These are phyloP conservation scores for Tylopilus rubrobrunneus DNA, from an alignment of 768 basidiomycete species.

Conservation along the genomic window DNA sequence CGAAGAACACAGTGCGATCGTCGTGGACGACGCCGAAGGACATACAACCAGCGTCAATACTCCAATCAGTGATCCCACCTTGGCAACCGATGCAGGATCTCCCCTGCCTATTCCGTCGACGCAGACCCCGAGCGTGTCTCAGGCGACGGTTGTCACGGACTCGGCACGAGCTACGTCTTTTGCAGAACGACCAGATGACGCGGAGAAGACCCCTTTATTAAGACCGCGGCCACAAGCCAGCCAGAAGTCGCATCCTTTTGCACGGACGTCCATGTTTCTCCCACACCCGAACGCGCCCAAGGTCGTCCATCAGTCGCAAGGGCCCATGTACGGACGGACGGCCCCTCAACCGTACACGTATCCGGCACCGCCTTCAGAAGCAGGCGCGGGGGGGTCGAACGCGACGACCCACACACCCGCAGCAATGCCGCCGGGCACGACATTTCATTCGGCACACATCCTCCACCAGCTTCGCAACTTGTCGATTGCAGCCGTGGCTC, in stretches of 20 bases:
- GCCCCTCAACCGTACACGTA: slow-evolving; percentile 16
- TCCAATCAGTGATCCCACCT: not conserved
- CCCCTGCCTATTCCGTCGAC: not conserved
- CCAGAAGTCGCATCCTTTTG: slow-evolving; percentile 21
- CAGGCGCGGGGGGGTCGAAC: not conserved
- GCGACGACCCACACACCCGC: not conserved
- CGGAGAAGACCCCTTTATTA: slow-evolving; percentile 11
- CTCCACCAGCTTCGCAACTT: slow-evolving; percentile 25
- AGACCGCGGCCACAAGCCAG: slow-evolving; percentile 23
- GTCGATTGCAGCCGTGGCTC: slow-evolving; percentile 6
- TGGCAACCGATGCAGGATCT: slow-evolving; percentile 13
- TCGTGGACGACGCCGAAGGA: slow-evolving; percentile 16
- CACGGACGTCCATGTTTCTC: slow-evolving; percentile 43
- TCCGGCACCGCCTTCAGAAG: slow-evolving; percentile 2
- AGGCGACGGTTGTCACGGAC: slow-evolving; percentile 16
- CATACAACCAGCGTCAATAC: slow-evolving; percentile 5
- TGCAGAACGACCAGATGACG: slow-evolving; percentile 3
- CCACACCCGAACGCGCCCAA: slow-evolving; percentile 57
- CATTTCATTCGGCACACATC: slow-evolving; percentile 25
- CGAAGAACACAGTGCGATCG: slow-evolving; percentile 7
- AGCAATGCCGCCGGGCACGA: slow-evolving; percentile 24
- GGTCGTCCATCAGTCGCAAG: slow-evolving; percentile 28
- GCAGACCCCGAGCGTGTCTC: slow-evolving; percentile 6
- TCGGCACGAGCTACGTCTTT: slow-evolving; percentile 4
- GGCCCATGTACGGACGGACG: slow-evolving; percentile 57